Evolutionary conservation across 2,329 filamentous ascomycete genomes (phyloP), one percentile per base, ranked within the genome.

Genomic region (Colletotrichum sp.): DNA sequence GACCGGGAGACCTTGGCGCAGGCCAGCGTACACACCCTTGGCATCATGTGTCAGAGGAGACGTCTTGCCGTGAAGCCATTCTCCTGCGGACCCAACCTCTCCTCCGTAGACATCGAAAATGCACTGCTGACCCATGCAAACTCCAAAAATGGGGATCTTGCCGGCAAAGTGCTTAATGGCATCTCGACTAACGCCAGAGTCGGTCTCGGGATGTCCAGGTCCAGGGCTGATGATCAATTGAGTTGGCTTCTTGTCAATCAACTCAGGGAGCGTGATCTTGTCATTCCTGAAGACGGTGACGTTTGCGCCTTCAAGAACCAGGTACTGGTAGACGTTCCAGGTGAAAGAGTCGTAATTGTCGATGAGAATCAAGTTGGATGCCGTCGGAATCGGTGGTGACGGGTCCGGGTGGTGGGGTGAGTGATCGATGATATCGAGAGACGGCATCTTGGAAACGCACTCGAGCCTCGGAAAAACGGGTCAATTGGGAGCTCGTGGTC

Each of bases 331-430:
- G 75, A 99, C 95, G 83, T 99, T 99, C 95, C 96, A 99, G 75
- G 96, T 98, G 85, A 99, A 99, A 5, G 97, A 99, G 86, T 99
- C 97, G 86, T 99, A 99, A 87, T 99, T 99, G 89, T 99, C 97
- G 82, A 99, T 98, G 78, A 99, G 90, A 78, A 99, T 91, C 75
- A 99, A 90, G 85, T 99, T 99, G 73, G 94, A 95, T 30, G 97
- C 97, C 67, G 93, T 96, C 28, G 94, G 85, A 69, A 98, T 89
- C 44, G 93, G 92, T 69, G 93, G 88, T 34, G 93, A 93, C 69
- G 94, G 93, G 78, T 94, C 91, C 76, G 95, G 95, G 85, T 98
- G 93, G 83, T 94, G 93, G 81, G 96, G 96, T 76, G 96, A 98
- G 85, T 98, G 93, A 84, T 98, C 96, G 78, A 92, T 85, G 76